Percentiles rank a stretch among this genome's conserved stretches.
phyloP scores from a whole-genome alignment of 73 alveolate genomes.

The Blepharisma japonicum region DNA sequence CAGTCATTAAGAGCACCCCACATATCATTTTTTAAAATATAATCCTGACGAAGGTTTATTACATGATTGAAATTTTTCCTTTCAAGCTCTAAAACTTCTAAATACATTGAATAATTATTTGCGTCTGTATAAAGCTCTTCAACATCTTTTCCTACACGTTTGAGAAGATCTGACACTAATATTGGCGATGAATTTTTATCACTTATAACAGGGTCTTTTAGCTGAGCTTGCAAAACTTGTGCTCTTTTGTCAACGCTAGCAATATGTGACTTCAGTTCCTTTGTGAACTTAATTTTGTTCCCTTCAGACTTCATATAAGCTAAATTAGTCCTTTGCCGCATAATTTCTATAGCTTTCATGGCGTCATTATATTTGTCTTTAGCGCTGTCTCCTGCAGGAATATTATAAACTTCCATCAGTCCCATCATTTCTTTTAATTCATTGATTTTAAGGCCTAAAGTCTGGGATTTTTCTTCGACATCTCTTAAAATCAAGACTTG shows the following conservation, averaged over 20 bases:
- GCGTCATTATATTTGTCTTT: neutral
- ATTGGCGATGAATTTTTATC: neutral
- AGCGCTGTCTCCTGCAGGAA: neutral
- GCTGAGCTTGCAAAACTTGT: neutral
- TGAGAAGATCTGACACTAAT: conserved; percentile 25
- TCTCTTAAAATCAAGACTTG: neutral
- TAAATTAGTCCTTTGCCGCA: neutral
- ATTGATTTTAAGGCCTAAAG: neutral
- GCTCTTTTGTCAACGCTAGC: neutral
- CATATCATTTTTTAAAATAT: neutral
- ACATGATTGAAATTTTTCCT: neutral
- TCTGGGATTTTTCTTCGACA: neutral
- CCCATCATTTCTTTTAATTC: conserved; percentile 9
- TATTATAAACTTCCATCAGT: neutral
- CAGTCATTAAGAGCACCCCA: neutral
- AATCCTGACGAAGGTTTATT: neutral
- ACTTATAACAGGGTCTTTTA: neutral
- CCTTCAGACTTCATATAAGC: neutral
- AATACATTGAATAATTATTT: neutral
- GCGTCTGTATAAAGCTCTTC: conserved; percentile 41
- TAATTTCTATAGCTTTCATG: neutral
- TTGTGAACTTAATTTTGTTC: neutral
- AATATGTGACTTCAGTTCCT: neutral
- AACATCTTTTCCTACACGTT: conserved; percentile 36
- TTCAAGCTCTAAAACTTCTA: conserved; percentile 4